Conservation (phyloP, 441 rosid species). For the Populus hybrid region DNA sequence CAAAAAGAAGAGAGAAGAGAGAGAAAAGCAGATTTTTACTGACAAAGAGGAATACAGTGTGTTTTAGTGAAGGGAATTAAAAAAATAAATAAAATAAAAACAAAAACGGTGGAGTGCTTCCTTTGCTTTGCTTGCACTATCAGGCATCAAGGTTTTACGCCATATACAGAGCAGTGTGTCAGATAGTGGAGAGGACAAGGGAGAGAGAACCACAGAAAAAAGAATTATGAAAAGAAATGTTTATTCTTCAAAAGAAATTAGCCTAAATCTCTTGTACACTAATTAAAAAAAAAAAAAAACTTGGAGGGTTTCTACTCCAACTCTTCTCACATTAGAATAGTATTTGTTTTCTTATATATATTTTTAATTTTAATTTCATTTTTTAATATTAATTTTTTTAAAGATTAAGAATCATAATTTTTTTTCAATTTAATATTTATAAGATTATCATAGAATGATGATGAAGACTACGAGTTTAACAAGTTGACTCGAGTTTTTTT, state of each 20-base stretch:
- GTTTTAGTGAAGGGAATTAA: slow-evolving; percentile 15
- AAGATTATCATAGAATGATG: too few relatives aligned
- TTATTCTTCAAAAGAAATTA: background rate
- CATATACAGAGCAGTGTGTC: slow-evolving; percentile 51
- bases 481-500: too few relatives aligned
- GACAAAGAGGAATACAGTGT: slow-evolving; percentile 25
- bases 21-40: slow-evolving; percentile 22
- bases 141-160: slow-evolving; percentile 65
- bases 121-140: slow-evolving; percentile 91
- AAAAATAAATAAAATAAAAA: slow-evolving; percentile 4
- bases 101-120: slow-evolving; percentile 29
- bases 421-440: too few relatives aligned
- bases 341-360: too few relatives aligned
- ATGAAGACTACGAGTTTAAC: too few relatives aligned
- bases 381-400: too few relatives aligned
- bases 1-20: slow-evolving; percentile 28
- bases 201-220: slow-evolving; percentile 7
- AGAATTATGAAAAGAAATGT: slow-evolving; percentile 12
- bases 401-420: too few relatives aligned
- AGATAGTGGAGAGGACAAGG: slow-evolving; percentile 44
- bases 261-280: too few relatives aligned
- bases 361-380: too few relatives aligned
- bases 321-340: too few relatives aligned
- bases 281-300: too few relatives aligned
- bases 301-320: too few relatives aligned